Conservation (phyloP, 305 asterid species). For the Fraxinus nigra region DNA sequence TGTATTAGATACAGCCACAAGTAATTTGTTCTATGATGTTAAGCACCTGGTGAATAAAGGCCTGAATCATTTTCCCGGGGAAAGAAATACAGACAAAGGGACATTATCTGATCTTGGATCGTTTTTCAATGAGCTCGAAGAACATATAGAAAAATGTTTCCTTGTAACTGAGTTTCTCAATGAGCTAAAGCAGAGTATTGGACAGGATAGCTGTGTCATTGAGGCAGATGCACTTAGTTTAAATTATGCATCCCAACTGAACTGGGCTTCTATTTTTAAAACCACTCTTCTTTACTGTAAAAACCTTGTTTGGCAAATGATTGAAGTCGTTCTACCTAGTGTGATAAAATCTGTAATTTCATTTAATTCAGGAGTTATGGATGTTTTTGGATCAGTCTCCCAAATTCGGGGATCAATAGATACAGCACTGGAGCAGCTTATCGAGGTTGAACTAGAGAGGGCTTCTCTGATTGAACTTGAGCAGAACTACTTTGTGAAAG, state of each 20-base stretch:
- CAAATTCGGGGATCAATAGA: conserved; percentile 86
- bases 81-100: conserved; percentile 39
- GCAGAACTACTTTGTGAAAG: conserved; percentile 84
- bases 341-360: conserved; percentile 69
- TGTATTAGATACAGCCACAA: conserved; percentile 55
- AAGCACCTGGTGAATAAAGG: conserved; percentile 48
- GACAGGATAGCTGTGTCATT: conserved; percentile 38
- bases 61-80: conserved; percentile 48
- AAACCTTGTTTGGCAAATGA: conserved; percentile 53
- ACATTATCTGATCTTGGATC: conserved; percentile 53
- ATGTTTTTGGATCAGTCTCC: conserved; percentile 82
- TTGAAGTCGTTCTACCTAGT: conserved; percentile 73
- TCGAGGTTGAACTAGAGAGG: conserved; percentile 88
- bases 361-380: conserved; percentile 76
- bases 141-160: conserved; percentile 73
- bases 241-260: conserved; percentile 35
- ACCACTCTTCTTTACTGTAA: conserved; percentile 60
- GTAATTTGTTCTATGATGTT: conserved; percentile 61
- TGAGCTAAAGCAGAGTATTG: conserved; percentile 56
- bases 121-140: conserved; percentile 68
- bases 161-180: conserved; percentile 68
- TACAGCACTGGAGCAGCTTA: conserved; percentile 83
- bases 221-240: conserved; percentile 39
- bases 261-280: conserved; percentile 71
- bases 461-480: conserved; percentile 79